A percentile compares a stretch with the other conserved stretches of the same genome.
These are phyloP conservation scores for Phytophthora meadii DNA, from an alignment of 352 stramenopile species.

Conservation along the genomic window DNA sequence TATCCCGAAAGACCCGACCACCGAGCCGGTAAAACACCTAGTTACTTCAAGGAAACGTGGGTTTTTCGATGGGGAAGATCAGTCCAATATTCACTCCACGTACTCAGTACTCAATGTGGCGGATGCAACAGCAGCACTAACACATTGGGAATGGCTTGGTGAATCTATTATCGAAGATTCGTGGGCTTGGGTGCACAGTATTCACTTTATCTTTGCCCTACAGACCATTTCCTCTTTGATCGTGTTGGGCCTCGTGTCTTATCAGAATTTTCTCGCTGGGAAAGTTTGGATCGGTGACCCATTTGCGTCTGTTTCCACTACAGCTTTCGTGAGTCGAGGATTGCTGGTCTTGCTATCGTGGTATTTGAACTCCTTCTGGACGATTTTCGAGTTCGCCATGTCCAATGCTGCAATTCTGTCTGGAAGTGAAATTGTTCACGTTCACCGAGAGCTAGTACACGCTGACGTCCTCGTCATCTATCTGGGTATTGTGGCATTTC, in stretches of 20 bases:
- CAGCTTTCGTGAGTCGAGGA: slow-evolving; percentile 22
- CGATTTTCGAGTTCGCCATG: slow-evolving; percentile 39
- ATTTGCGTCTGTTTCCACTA: slow-evolving; percentile 39
- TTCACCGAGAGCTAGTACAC: slow-evolving; percentile 36
- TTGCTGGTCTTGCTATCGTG: slow-evolving; percentile 34
- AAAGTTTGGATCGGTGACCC: slow-evolving; percentile 49
- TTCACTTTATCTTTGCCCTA: slow-evolving; percentile 41
- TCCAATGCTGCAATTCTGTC: slow-evolving; percentile 26
- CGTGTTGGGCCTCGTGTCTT: slow-evolving; percentile 23
- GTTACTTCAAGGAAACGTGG: slow-evolving; percentile 32
- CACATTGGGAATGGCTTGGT: slow-evolving; percentile 19
- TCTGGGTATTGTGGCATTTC: slow-evolving; percentile 23
- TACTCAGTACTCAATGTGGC: slow-evolving; percentile 19
- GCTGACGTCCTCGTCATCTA: slow-evolving; percentile 40
- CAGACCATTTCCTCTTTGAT: slow-evolving; percentile 35
- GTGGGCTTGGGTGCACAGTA: slow-evolving; percentile 46
- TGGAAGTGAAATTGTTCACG: slow-evolving; percentile 7
- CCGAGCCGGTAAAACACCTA: slow-evolving; percentile 34
- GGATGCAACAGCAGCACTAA: slow-evolving; percentile 6
- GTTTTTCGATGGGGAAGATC: slow-evolving; percentile 37
- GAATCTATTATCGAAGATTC: slow-evolving; percentile 34
- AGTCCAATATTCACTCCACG: slow-evolving; percentile 38
- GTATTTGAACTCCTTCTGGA: slow-evolving; percentile 40
- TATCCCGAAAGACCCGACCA: slow-evolving; percentile 2
- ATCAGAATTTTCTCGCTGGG: slow-evolving; percentile 18